Conservation (phyloP, 495 filamentous ascomycete genomes). For the Zalerion maritima region DNA sequence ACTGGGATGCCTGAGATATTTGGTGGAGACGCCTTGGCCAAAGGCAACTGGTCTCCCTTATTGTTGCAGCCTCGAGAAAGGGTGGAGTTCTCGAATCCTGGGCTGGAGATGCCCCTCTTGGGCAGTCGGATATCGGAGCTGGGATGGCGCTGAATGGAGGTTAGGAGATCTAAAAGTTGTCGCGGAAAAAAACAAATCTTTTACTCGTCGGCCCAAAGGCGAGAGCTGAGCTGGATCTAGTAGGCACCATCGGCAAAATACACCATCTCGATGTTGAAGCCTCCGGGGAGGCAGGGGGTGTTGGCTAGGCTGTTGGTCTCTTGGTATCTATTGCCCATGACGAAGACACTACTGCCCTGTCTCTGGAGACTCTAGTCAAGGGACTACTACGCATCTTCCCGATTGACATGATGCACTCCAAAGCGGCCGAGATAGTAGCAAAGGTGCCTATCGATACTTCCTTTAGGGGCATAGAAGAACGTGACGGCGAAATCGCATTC, state of each 20-base stretch:
- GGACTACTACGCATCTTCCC: constrained; percentile 1
- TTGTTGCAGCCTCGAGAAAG: constrained; percentile 1
- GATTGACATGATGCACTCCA: constrained; percentile 1
- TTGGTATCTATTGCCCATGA: neutral
- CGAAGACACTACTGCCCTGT: neutral
- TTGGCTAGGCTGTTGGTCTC: neutral
- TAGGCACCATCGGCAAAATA: constrained; percentile 1
- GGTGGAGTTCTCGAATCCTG: neutral
- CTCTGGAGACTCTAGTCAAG: constrained; percentile 1
- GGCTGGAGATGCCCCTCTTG: neutral
- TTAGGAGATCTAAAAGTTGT: too few species aligned
- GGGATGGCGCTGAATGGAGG: neutral
- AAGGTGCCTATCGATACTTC: neutral
- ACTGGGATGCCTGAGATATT: neutral
- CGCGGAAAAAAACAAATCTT: too few species aligned
- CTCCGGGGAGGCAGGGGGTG: constrained; percentile 1
- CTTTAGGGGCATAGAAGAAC: neutral
- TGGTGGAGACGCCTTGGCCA: neutral
- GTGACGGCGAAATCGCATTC: too few species aligned
- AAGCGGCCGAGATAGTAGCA: neutral
- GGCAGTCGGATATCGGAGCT: neutral
- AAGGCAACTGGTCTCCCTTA: constrained; percentile 1
- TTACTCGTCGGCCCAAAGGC: too few species aligned
- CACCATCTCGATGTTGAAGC: constrained; percentile 1
- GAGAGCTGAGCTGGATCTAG: constrained; percentile 1